Percentiles rank a stretch among this genome's conserved stretches.
Evolutionary conservation across 2,329 filamentous ascomycete species (phyloP).

Genomic region (Corynespora cassiicola): DNA sequence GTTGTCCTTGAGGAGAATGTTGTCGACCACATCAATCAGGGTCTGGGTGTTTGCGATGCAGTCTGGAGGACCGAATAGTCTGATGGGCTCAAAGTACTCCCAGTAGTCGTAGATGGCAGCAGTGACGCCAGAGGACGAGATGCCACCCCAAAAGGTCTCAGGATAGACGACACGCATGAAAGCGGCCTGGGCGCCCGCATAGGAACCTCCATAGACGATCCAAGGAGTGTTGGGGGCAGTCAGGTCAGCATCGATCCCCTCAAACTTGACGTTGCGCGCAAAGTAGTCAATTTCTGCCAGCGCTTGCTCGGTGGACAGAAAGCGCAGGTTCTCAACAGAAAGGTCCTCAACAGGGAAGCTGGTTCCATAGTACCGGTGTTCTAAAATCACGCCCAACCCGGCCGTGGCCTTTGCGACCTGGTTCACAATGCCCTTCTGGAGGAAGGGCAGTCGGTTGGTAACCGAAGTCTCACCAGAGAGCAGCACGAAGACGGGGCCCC

Average conservation of each 20-base stretch:
- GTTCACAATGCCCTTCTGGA: constrained; percentile 79
- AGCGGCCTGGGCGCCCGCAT: constrained; percentile 80
- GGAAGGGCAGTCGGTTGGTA: constrained; percentile 67
- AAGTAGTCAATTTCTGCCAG: constrained; percentile 84
- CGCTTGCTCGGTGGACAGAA: constrained; percentile 83
- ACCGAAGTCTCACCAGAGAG: constrained; percentile 74
- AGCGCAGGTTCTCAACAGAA: constrained; percentile 74
- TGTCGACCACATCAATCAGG: constrained; percentile 64
- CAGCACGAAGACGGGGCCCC: constrained; percentile 82
- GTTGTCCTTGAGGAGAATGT: constrained; percentile 59
- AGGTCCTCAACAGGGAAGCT: constrained; percentile 74
- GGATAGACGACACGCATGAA: constrained; percentile 80
- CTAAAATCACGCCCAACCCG: constrained; percentile 80
- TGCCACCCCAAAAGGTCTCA: constrained; percentile 77
- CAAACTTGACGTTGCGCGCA: constrained; percentile 73
- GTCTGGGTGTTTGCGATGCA: constrained; percentile 72
- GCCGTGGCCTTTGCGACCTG: constrained; percentile 70
- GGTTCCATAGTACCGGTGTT: constrained; percentile 86
- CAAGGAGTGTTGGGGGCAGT: constrained; percentile 71
- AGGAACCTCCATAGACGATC: constrained; percentile 83
- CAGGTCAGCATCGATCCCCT: constrained; percentile 70
- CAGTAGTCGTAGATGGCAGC: constrained; percentile 81
- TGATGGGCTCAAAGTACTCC: constrained; percentile 66
- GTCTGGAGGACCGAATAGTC: constrained; percentile 62
- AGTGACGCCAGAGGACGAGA: constrained; percentile 81